Base-by-base conservation (phyloP, 2,329 filamentous ascomycete genomes). In the Cladophialophora exuberans region DNA sequence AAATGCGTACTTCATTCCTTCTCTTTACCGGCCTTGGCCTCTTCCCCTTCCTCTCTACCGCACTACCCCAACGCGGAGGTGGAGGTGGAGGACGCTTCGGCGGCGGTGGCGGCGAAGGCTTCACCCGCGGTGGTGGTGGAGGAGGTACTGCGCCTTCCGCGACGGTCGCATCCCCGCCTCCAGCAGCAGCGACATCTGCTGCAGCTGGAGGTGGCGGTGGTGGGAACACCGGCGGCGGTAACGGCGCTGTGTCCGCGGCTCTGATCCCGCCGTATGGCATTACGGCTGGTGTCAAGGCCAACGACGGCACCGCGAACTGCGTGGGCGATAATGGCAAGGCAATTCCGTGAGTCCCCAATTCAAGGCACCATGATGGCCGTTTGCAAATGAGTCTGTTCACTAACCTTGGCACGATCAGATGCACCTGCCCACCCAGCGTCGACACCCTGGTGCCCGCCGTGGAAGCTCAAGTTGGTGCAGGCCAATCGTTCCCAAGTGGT, bases 221-320 rank as follows among this genome's bases (percentile, higher is more conserved):
- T 30, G 17, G 20, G 17, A 17, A 35, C 38, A 38, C 39, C 13
- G 48, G 45, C 3, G 52, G 56, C 1, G 44, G 30, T 10, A 30
- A 45, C 22, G 56, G 46, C 26, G 23, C 56, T 3, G 50, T 62
- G 15, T 17, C 53, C 22, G 52, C 44, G 11, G 31, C 53, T 2
- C 57, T 59, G 10, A 60, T 59, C 39, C 60, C 60, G n/a, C 51
- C 57, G 5, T 62, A 57, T 18, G 57, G 52, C 6, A 57, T 62
- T 23, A 55, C 51, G 20, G 46, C 56, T 25, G 54, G 54, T 17
- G 31, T 62, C 28, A 56, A 57, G 36, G 41, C 54, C 9, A 60
- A 31, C 26, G 60, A 60, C 17, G 60, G 57, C 20, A 60, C 60
- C 15, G 56, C 57, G n/a, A 59, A 60, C 38, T 62, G 60, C 44